Percentiles rank a stretch among this genome's conserved stretches.
Evolutionary conservation across 208 protist genomes (phyloP).

Genomic region (Crithidia expoeki): DNA sequence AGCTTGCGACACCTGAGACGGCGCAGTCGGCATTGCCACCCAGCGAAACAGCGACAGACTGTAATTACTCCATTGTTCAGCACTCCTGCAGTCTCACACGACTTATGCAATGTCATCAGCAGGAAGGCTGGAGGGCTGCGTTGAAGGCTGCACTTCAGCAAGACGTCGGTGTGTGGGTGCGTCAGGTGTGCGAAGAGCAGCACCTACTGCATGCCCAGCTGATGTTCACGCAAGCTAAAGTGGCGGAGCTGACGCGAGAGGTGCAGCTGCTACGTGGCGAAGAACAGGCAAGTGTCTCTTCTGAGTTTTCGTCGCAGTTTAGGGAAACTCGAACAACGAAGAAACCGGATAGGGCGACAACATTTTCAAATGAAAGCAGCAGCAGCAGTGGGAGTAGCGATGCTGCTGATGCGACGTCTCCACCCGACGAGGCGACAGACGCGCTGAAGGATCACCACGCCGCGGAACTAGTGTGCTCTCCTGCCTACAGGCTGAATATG

Average conservation of each 20-base stretch:
- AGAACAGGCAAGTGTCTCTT: not conserved
- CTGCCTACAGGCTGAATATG: conserved; percentile 15
- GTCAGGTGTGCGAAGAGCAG: conserved; percentile 26
- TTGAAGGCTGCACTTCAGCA: conserved; percentile 18
- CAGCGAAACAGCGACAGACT: not conserved
- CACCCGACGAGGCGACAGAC: not conserved
- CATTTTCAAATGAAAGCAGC: not conserved
- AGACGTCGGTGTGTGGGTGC: conserved; percentile 28
- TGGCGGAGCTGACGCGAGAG: conserved; percentile 6
- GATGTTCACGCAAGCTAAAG: conserved; percentile 11
- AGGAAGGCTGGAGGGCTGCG: conserved; percentile 15
- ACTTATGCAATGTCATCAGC: conserved; percentile 20
- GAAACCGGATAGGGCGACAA: not conserved
- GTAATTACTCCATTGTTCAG: not conserved
- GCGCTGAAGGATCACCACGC: not conserved
- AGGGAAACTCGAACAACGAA: not conserved
- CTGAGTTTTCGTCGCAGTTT: no score
- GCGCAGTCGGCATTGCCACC: not conserved
- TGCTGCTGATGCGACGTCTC: not conserved
- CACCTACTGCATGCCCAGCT: conserved; percentile 24
- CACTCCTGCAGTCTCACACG: conserved; percentile 14
- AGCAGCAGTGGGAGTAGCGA: not conserved
- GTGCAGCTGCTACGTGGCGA: conserved; percentile 7
- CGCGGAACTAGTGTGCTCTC: not conserved
- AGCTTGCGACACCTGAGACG: not conserved